Percentiles rank a stretch among this genome's conserved stretches.
phyloP scores from a whole-genome alignment of 2,329 filamentous ascomycete species.

The Lachnellula hyalina region DNA sequence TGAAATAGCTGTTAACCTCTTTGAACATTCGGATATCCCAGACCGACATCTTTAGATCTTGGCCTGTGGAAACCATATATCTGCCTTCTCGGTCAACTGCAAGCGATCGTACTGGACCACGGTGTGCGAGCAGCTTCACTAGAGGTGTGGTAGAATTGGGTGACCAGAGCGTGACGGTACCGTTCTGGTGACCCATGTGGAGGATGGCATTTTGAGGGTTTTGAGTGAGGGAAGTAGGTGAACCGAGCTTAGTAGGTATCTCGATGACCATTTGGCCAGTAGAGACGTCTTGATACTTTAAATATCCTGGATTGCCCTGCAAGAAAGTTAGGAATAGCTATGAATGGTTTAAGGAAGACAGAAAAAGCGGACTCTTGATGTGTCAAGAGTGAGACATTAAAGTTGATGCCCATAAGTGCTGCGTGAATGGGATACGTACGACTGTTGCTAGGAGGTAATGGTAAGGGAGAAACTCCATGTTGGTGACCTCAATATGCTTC shows the following conservation, averaged over 20 bases:
- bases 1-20: slow-evolving; percentile 85
- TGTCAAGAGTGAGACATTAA: too few species aligned
- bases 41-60: slow-evolving; percentile 86
- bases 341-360: background rate
- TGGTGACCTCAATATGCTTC: slow-evolving; percentile 84
- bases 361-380: too few species aligned
- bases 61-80: slow-evolving; percentile 92
- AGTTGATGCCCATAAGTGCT: too few species aligned
- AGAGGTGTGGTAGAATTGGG: slow-evolving; percentile 82
- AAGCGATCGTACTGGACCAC: slow-evolving; percentile 79
- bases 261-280: slow-evolving; percentile 87
- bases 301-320: slow-evolving; percentile 70
- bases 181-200: slow-evolving; percentile 91
- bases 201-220: slow-evolving; percentile 91
- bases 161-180: slow-evolving; percentile 91
- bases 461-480: slow-evolving; percentile 94
- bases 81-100: slow-evolving; percentile 84
- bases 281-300: slow-evolving; percentile 94
- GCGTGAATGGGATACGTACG: slow-evolving; percentile 43
- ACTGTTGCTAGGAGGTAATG: slow-evolving; percentile 89
- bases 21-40: slow-evolving; percentile 96
- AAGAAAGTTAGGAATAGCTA: slow-evolving; percentile 14
- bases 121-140: slow-evolving; percentile 86
- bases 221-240: slow-evolving; percentile 76
- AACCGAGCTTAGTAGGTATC: slow-evolving; percentile 76